Evolutionary conservation across 192 early-diverging fungal species (phyloP).

Genomic region (Gaertneriomyces semiglobifer): DNA sequence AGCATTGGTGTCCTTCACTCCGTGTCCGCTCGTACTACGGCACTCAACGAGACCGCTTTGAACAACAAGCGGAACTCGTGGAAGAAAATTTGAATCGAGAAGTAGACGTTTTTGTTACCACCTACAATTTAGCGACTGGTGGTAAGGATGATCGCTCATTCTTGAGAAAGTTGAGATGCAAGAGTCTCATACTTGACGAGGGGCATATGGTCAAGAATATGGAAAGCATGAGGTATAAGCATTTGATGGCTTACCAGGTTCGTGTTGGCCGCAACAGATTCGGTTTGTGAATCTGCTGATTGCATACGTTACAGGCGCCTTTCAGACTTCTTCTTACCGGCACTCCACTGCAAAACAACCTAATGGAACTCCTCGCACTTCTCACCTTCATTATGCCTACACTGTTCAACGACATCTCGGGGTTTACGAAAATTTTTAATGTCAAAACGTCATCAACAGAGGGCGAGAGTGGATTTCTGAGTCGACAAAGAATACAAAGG

Average conservation of each 20-base stretch:
- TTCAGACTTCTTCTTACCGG: slow-evolving; percentile 70
- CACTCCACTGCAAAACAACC: slow-evolving; percentile 92
- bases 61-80: slow-evolving; percentile 50
- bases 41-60: slow-evolving; percentile 37
- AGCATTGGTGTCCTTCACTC: slow-evolving; percentile 44
- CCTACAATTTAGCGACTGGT: slow-evolving; percentile 71
- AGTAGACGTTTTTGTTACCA: slow-evolving; percentile 72
- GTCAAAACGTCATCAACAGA: slow-evolving; percentile 42
- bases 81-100: slow-evolving; percentile 35
- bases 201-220: slow-evolving; percentile 91
- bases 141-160: slow-evolving; percentile 69
- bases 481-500: slow-evolving; percentile 62
- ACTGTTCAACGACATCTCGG: slow-evolving; percentile 62
- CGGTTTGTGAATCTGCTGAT: background rate
- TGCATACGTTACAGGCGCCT: slow-evolving; percentile 10
- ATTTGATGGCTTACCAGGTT: slow-evolving; percentile 50
- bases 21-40: slow-evolving; percentile 44
- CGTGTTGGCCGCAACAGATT: background rate
- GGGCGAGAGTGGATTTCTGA: slow-evolving; percentile 28
- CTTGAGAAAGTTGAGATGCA: slow-evolving; percentile 59
- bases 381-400: slow-evolving; percentile 84
- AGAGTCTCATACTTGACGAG: slow-evolving; percentile 80
- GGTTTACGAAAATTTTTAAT: slow-evolving; percentile 57
- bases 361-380: slow-evolving; percentile 74
- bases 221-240: slow-evolving; percentile 70